Evolutionary conservation across 306 rosid species (phyloP).

Genomic region (Sophora flavescens): DNA sequence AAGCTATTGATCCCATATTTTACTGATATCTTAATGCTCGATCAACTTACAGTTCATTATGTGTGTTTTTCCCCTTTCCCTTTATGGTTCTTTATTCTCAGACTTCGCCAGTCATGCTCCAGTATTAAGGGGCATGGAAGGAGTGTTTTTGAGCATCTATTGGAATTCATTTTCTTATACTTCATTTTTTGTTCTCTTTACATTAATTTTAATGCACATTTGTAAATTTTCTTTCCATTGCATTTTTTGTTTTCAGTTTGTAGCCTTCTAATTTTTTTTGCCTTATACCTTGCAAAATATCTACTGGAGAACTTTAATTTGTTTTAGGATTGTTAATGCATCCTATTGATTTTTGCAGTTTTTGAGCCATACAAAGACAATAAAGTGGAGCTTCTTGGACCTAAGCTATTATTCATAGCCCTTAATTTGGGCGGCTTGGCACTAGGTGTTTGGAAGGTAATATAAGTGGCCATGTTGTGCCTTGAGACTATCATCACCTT

Average conservation of each 20-base stretch:
- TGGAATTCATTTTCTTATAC: constrained; percentile 28
- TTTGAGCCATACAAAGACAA: constrained; percentile 97
- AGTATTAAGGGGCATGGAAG: constrained; percentile 5
- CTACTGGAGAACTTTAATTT: constrained; percentile 5
- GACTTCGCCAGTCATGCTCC: neutral
- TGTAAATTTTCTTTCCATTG: constrained; percentile 19
- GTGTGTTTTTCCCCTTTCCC: neutral
- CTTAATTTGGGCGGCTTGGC: constrained; percentile 94
- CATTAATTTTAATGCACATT: neutral
- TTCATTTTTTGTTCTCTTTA: constrained; percentile 12
- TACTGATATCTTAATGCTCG: neutral
- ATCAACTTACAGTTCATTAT: neutral
- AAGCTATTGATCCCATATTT: neutral
- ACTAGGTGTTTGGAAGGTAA: constrained; percentile 82
- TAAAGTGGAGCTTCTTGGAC: constrained; percentile 92
- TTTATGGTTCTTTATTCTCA: neutral
- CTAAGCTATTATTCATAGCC: constrained; percentile 92
- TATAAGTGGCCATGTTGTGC: constrained; percentile 13
- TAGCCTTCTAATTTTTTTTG: constrained; percentile 36
- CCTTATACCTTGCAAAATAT: neutral
- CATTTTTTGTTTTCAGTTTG: neutral
- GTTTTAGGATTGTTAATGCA: constrained; percentile 30
- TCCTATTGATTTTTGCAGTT: constrained; percentile 60
- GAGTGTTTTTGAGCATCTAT: constrained; percentile 21
- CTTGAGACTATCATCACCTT: neutral